Base-by-base conservation (phyloP, 1,284 basidiomycete species). In the Leccinum colubrinum region DNA sequence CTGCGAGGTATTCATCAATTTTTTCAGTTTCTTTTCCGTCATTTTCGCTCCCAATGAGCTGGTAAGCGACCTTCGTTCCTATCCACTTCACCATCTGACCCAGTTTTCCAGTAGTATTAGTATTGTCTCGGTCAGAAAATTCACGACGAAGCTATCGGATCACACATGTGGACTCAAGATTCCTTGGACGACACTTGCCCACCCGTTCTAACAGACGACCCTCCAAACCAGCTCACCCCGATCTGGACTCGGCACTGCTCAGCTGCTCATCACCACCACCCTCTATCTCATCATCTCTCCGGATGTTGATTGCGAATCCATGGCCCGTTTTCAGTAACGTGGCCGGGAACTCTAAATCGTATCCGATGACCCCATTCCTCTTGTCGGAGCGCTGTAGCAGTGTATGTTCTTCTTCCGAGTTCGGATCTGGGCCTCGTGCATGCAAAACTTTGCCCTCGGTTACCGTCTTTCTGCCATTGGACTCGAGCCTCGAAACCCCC, bases 181-280 rank as follows among this genome's bases (percentile, higher is more conserved):
- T 30, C 30, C 30, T 30, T 30, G 30, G 30, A 30, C 30, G 30
- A 30, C 30, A 30, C 8, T 30, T 30, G 0, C 8, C 3, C 30
- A 30, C 30, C 8, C 30, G 30, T 41, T 9, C 39, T 55, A 69
- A 55, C 60, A 61, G 55, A 61, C 66, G 15, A 61, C 60, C 17
- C 57, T 66, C 25, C 58, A 60, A 59, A 58, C 63, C 58, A 56
- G 60, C 62, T 66, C 62, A 60, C 67, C 66, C 6, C 52, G 63
- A 61, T 48, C 53, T 53, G 22, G 52, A 59, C 58, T 63, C 6
- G 60, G 57, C 63, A 57, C 55, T 58, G 59, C 63, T 64, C 66
- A 22, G 52, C 54, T 41, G 1, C 39, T 27, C 22, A n/a, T 22
- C 1, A 30, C 3, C 30, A 30, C 30, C 22, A 4, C 4, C 22